Percentiles rank a stretch among this genome's conserved stretches.
Evolutionary conservation across 2,329 filamentous ascomycete genomes (phyloP).

Genomic region (Fusarium sp.): DNA sequence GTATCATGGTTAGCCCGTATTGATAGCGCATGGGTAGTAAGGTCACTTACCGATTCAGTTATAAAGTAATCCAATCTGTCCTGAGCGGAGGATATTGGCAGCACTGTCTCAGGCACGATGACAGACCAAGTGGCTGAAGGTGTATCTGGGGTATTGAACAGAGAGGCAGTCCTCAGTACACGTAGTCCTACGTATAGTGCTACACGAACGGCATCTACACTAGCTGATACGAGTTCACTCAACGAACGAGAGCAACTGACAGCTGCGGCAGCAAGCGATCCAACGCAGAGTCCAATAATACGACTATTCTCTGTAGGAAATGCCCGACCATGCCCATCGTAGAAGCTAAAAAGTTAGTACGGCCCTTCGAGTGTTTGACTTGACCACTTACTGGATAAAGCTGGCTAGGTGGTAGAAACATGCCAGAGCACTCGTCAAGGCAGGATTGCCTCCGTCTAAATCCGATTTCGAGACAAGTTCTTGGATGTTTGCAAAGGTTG

Average conservation of each 20-base stretch:
- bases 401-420: conserved; percentile 44
- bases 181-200: conserved; percentile 25
- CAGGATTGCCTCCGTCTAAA: conserved; percentile 36
- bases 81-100: neutral
- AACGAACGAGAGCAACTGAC: conserved; percentile 45
- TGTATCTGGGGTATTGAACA: conserved; percentile 19
- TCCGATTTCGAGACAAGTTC: conserved; percentile 45
- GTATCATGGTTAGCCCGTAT: neutral
- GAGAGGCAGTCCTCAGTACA: conserved; percentile 40
- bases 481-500: conserved; percentile 48
- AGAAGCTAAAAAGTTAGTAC: conserved; percentile 12
- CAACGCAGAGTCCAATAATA: conserved; percentile 46
- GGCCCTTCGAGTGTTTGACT: neutral
- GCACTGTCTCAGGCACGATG: neutral
- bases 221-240: conserved; percentile 41
- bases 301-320: conserved; percentile 34
- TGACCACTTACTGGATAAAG: conserved; percentile 43
- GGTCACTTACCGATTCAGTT: conserved; percentile 6
- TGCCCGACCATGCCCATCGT: conserved; percentile 26
- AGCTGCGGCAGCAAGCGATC: conserved; percentile 47
- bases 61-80: neutral
- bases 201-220: conserved; percentile 20
- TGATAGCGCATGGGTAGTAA: neutral
- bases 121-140: neutral
- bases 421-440: conserved; percentile 39